Evolutionary conservation across 73 alveolate species (phyloP).

Genomic region (Diophrys sp.): DNA sequence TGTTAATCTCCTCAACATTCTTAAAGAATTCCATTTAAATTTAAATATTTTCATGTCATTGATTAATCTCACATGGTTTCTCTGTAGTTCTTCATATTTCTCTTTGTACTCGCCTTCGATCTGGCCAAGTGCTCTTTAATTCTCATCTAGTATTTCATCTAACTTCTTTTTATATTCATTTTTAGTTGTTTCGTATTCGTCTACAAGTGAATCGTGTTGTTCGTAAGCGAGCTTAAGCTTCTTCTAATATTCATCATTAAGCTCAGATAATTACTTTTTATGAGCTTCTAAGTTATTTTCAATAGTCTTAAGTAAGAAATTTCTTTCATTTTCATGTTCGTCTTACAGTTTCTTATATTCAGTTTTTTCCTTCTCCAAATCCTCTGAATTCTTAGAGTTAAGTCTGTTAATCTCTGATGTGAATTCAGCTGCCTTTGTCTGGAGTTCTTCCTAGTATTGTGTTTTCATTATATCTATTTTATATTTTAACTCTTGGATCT

Average conservation of each 20-base stretch:
- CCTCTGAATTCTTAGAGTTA: constrained; percentile 46
- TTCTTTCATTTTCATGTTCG: constrained; percentile 61
- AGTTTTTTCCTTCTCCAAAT: constrained; percentile 33
- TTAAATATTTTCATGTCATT: constrained; percentile 62
- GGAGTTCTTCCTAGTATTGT: constrained; percentile 40
- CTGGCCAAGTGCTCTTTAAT: constrained; percentile 44
- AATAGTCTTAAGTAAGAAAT: constrained; percentile 48
- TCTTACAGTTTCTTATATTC: constrained; percentile 42
- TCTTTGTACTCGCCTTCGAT: constrained; percentile 51
- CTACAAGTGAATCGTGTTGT: constrained; percentile 47
- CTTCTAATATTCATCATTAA: constrained; percentile 47
- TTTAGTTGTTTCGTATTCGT: constrained; percentile 59
- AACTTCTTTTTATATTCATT: constrained; percentile 43
- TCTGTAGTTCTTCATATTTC: constrained; percentile 61
- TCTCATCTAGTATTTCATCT: constrained; percentile 38
- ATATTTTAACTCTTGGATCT: constrained; percentile 47
- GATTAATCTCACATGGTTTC: constrained; percentile 50
- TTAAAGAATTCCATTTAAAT: too few species aligned
- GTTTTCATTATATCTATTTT: constrained; percentile 33
- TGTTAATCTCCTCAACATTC: too few species aligned
- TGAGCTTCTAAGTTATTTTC: constrained; percentile 51
- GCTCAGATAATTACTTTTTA: constrained; percentile 34
- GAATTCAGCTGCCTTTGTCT: constrained; percentile 36
- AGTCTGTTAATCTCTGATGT: constrained; percentile 44
- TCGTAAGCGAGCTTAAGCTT: constrained; percentile 55